A percentile compares a stretch with the other conserved stretches of the same genome.
These are phyloP conservation scores for Botrytis sinoallii DNA, from an alignment of 2,329 filamentous ascomycete species.

Conservation along the genomic window DNA sequence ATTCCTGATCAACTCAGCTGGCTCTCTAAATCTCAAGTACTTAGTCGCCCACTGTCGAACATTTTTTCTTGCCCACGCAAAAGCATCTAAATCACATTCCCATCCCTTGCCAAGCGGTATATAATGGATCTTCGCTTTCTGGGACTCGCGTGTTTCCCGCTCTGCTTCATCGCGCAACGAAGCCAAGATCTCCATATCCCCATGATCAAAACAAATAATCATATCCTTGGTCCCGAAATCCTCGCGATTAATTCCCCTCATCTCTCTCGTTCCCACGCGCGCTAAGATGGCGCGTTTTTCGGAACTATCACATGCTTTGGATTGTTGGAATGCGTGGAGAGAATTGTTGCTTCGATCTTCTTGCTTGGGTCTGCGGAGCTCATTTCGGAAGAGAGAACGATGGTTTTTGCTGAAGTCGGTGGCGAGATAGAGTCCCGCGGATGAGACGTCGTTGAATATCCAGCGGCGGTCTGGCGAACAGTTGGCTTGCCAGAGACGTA, in stretches of 20 bases:
- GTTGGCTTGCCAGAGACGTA: not conserved
- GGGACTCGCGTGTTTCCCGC: not conserved
- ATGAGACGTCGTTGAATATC: not conserved
- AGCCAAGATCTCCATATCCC: not conserved
- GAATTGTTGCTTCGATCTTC: not conserved
- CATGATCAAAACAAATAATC: not conserved
- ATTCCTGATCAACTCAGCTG: not conserved
- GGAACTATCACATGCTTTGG: not conserved
- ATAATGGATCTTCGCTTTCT: not conserved
- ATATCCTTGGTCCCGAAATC: not conserved
- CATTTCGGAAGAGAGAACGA: not conserved
- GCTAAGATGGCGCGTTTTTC: not conserved
- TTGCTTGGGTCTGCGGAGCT: not conserved
- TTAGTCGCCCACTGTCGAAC: not conserved
- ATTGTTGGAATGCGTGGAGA: not conserved
- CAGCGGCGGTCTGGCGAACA: not conserved
- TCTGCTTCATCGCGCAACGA: not conserved
- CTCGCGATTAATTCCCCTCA: not conserved
- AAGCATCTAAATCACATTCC: not conserved
- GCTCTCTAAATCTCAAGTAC: not conserved
- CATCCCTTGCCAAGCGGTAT: not conserved
- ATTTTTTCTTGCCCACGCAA: not conserved
- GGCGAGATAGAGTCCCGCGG: not conserved
- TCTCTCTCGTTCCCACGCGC: not conserved
- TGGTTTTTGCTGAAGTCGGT: not conserved